Evolutionary conservation across 805 yeast species (phyloP), one percentile per base, ranked within the genome.

Genomic region (Zygotorulaspora sp.): DNA sequence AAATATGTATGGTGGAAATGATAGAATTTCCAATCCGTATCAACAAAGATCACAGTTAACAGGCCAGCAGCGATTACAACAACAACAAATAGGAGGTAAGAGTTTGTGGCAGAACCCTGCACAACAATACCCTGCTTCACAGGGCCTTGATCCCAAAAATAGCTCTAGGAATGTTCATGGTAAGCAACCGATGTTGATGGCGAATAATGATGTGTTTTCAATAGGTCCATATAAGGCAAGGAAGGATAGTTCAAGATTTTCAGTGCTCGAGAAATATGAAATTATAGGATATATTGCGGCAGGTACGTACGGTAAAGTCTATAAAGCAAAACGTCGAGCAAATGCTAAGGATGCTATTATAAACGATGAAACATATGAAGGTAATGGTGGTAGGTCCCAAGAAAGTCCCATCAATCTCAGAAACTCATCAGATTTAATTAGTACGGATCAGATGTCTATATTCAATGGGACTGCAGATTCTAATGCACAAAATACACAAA

Each of bases 241-340:
- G 27, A 74, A 76, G 53, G 96, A 87, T 55, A 61, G 72, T 17
- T 63, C 74, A 10, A 65, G 96, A 36, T 71, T 76, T 20, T 78
- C 84, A 2, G 96, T 92, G 3, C 65, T 87, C n/a, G 80, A 82
- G 36, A 83, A 81, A 50, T 92, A 89, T 62, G 89, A 83, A 45
- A 82, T 92, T 43, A 64, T 88, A 12, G 98, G 98, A 0, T 92
- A 92, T 62, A 92, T 92, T 41, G 98, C 98, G 1, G 96, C 98
- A 0, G 98, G 98, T 26, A 92, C 98, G 0, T 92, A 92, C 61
- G 98, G 98, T 41, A 88, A 86, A 58, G 99, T 92, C 14, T 92
- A 88, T 67, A 90, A 92, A 58, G 97, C 97, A 6, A 74, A 75
- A 44, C 71, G 79, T 6, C 44, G 47, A 21, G 20, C 40, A 19